Conservation (phyloP, 2,329 filamentous ascomycete genomes). For the Trichoderma afroharzianum region DNA sequence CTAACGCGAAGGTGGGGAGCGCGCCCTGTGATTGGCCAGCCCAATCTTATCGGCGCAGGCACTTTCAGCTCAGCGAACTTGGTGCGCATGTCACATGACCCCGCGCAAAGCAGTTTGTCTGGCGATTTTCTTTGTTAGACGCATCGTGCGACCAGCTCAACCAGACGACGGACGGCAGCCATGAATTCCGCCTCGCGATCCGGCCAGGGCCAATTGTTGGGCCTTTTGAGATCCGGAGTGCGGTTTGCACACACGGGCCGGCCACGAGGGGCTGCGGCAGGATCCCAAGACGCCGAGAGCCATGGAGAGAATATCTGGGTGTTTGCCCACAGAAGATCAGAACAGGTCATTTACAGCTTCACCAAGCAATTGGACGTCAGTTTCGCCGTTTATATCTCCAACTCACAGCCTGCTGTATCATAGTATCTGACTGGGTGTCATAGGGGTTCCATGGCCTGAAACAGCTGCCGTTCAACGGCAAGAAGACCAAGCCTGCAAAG, state of each 20-base stretch:
- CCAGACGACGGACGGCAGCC: slow-evolving; percentile 27
- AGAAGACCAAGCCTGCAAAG: slow-evolving; percentile 60
- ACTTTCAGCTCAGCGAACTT: background rate
- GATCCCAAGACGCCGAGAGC: slow-evolving; percentile 32
- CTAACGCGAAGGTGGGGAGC: slow-evolving; percentile 22
- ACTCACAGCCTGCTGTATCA: no score
- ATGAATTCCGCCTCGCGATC: slow-evolving; percentile 37
- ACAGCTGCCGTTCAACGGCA: slow-evolving; percentile 63
- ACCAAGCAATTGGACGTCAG: slow-evolving; percentile 44
- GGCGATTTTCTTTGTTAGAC: slow-evolving; percentile 20
- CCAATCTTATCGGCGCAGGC: slow-evolving; percentile 25
- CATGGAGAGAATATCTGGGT: slow-evolving; percentile 59
- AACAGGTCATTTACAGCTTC: slow-evolving; percentile 53
- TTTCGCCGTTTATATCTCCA: background rate
- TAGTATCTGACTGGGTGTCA: background rate
- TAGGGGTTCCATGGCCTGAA: slow-evolving; percentile 45
- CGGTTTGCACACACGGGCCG: slow-evolving; percentile 35
- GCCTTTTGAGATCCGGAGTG: slow-evolving; percentile 39
- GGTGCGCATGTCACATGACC: slow-evolving; percentile 25
- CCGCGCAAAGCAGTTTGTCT: slow-evolving; percentile 12
- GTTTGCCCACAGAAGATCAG: slow-evolving; percentile 47
- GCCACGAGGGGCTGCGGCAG: slow-evolving; percentile 23
- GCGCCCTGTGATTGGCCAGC: slow-evolving; percentile 21
- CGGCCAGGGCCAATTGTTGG: slow-evolving; percentile 41
- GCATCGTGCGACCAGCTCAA: slow-evolving; percentile 17